Evolutionary conservation across 352 stramenopile species (phyloP).

Genomic region (Phytopythium montanum): DNA sequence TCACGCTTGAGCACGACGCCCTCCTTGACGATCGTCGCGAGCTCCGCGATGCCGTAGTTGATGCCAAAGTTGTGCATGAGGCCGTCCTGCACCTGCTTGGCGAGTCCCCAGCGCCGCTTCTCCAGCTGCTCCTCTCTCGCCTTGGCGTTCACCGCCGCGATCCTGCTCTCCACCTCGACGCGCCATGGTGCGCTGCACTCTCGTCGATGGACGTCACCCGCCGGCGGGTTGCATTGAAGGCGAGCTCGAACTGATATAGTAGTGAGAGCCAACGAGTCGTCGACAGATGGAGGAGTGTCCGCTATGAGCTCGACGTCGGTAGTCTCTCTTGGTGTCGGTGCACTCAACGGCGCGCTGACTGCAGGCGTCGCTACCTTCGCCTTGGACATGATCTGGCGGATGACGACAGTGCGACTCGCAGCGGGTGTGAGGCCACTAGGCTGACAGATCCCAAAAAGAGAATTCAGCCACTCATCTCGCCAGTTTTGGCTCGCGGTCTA

Average conservation of each 20-base stretch:
- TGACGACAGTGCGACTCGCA: not conserved
- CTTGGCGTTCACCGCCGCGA: conserved; percentile 34
- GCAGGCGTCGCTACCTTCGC: not conserved
- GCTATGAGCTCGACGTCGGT: not conserved
- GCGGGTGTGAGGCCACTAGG: not conserved
- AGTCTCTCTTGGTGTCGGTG: not conserved
- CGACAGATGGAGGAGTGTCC: not conserved
- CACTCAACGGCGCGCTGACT: not conserved
- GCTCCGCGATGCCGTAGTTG: conserved; percentile 67
- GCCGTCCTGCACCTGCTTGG: conserved; percentile 70
- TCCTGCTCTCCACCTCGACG: conserved; percentile 30
- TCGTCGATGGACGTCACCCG: conserved; percentile 58
- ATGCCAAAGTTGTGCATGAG: conserved; percentile 66
- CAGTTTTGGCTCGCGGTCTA: no score
- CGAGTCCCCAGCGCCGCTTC: conserved; percentile 66
- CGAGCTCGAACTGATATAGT: conserved; percentile 19
- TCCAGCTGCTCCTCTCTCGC: conserved; percentile 57
- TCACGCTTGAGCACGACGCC: conserved; percentile 37
- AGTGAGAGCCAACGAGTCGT: conserved; percentile 19
- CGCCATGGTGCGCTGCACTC: conserved; percentile 56
- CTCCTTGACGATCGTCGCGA: conserved; percentile 59
- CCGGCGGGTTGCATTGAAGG: conserved; percentile 55
- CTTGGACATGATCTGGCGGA: conserved; percentile 2
- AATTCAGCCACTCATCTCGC: not conserved
- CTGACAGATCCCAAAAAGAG: not conserved